Base-by-base conservation (phyloP, 164 flowering plant species). In the Euptelea pleiosperma region DNA sequence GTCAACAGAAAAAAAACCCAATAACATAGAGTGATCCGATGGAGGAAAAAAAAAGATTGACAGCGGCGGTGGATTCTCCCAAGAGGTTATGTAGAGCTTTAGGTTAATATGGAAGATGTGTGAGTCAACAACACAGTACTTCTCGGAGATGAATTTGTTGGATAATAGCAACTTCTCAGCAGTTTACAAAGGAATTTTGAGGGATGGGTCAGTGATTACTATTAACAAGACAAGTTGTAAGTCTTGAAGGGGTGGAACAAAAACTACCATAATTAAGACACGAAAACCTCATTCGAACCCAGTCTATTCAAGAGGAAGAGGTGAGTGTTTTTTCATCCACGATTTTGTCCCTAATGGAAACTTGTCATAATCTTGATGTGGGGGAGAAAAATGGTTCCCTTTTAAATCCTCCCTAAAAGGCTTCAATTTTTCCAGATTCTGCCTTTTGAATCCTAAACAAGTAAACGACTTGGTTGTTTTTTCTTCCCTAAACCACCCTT, bases 301-400 rank as follows among this genome's bases (percentile, higher is more conserved):
- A 81, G 93, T 97, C 70, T 88, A 96, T 62, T 94, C 99, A 9
- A 82, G 71, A 37, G 96, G 89, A 19, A 60, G 99, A 31, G 97
- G 99, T 0, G 97, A 94, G 71, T 94, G 97, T 35, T 94, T 88
- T 54, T 86, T 94, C 25, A 57, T 94, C 4, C 89, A 91, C 61
- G 94, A 85, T 55, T 94, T 75, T 56, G 84, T 80, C 7, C 79
- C 91, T 0, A 86, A 85, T 36, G 96, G 96, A 42, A 86, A 73
- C 60, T 69, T 94, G 71, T 56, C 71, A 45, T 75, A 80, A 83
- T 59, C 85, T 94, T 19, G 96, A 94, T 67, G 60, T 76, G 40
- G 74, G 75, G 62, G 75, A 59, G n/a, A n/a, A n/a, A n/a, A n/a
- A n/a, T n/a, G n/a, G n/a, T n/a, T n/a, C n/a, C n/a, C n/a, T n/a